Evolutionary conservation across 139 green algal species (phyloP), one percentile per base, ranked within the genome.

Genomic region (Closterium sp.): DNA sequence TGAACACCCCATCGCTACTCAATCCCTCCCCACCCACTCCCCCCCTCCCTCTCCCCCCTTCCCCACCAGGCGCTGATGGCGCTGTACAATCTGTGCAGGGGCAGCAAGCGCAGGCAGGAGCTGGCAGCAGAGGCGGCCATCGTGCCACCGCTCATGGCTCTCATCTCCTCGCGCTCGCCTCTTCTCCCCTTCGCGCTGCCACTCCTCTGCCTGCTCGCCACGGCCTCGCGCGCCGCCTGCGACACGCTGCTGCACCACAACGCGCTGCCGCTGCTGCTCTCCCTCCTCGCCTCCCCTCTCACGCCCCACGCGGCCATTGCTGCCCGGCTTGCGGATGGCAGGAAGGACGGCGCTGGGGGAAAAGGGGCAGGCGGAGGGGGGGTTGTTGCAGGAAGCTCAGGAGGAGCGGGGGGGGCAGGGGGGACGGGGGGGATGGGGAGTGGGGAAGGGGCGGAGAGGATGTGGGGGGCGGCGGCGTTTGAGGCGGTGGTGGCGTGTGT

Each of bases 71-170:
- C 89, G 29, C 50, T 96, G 29, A 89, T 22, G 24, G 88, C 91
- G 29, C 34, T 96, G 28, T 96, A 92, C 88, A 95, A 96, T 45
- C 93, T 96, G 2, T 96, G 94, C 87, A 93, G 89, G 34, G 70
- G 88, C 73, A 94, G 92, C 88, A 94, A 94, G 45, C 29, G 29
- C n/a, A 42, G 91, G 91, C 94, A 95, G 85, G 94, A 96, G 84
- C 88, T 94, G 45, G 94, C 94, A 9, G 94, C 91, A 6, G 84
- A 94, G 29, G 89, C 91, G 3, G 88, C 91, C 50, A 91, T 92
- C 79, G 87, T 95, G 2, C 87, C 94, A 0, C 89, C 90, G 2
- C 87, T 96, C 11, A 30, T 93, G 29, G 29, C 31, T 2, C 79
- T 96, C 62, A 79, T 92, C 27, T 24, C 31, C 10, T 84, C 31